Evolutionary conservation across 768 basidiomycete genomes (phyloP), one percentile per base, ranked within the genome.

Genomic region (Lentinus tigrinus): DNA sequence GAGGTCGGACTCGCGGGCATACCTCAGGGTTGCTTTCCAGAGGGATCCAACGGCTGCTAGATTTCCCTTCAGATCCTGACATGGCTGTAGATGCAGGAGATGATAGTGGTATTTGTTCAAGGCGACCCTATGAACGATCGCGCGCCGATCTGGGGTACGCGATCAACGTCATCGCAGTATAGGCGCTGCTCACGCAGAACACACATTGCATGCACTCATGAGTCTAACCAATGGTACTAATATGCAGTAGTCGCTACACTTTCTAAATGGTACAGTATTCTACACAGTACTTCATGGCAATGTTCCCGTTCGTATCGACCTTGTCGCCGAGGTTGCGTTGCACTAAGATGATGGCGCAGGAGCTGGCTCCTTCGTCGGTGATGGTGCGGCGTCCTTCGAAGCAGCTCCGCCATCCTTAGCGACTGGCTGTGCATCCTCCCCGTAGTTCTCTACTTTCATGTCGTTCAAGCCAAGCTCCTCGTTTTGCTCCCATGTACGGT

Each of bases 391-490:
- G 8, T 36, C 37, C 37, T 58, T 31, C 34, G 44, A 36, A 1
- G 50, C n/a, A 38, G 44, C 42, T 17, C 54, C 43, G 23, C 38
- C n/a, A 49, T 54, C 44, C 21, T 19, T 13, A 9, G 23, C 48
- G 17, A 52, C 38, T 19, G 55, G 48, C 52, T 54, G 55, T 7
- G 54, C 56, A n/a, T 68, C 73, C 27, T 72, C 60, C 63, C 84
- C 85, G 66, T 90, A 91, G 0, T 81, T 82, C 65, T 93, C 91
- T 1, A 93, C 88, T 65, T 86, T 85, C 70, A 94, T 94, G 65
- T 93, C 92, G 65, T 94, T 93, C 69, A 99, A 71, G 4, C 96
- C 97, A 14, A 98, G 78, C 49, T 94, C 93, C 70, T 98, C 97
- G 65, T 99, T 95, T 77, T 99, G 94, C 43, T 93, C 84, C 77